Base-by-base conservation (phyloP, 768 basidiomycete species). In the Holtermanniella nyarrowii region DNA sequence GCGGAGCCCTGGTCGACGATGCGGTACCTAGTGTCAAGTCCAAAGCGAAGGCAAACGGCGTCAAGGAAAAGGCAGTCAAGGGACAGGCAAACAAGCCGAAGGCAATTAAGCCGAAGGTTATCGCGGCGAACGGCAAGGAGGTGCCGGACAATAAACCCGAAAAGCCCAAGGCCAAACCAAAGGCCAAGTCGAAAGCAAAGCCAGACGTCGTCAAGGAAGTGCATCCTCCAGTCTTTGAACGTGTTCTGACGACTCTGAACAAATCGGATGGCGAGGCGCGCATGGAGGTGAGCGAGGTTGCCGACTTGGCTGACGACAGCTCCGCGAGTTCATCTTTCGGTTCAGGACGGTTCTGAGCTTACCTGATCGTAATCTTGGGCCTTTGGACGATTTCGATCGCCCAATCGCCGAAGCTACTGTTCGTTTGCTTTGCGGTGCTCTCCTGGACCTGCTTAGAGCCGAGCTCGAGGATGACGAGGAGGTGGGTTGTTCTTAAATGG, bases 301-400 rank as follows among this genome's bases (percentile, higher is more conserved):
- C 16, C 26, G 10, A 12, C 18, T 12, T 40, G 46, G 12, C 50
- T 55, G 44, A 50, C 4, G 49, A 22, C 42, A 65, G 61, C 43
- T 65, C 13, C 59, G 63, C 27, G 63, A 65, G 48, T 65, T 57
- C 41, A 46, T 62, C 14, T 44, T 56, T 25, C 54, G 63, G 13
- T 65, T 65, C 43, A 18, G 55, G 44, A 16, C 40, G 7, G 46
- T 54, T 4, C 27, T 65, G 26, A 42, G 46, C 3, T 26, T 65
- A 16, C 55, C 61, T 4, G 63, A 65, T 26, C 26, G 63, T 52
- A 55, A 52, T 2, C 50, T 65, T 7, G 18, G 26, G 20, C 41
- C 57, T 3, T 22, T 65, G 46, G 63, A 65, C 45, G 63, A 65
- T 46, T 65, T 65, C 44, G 63, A 65, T 55, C 41, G 63, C 26